A percentile compares a stretch with the other conserved stretches of the same genome.
Evolutionary conservation across 805 yeast genomes (phyloP).

Genomic region (Nematodospora valgi): DNA sequence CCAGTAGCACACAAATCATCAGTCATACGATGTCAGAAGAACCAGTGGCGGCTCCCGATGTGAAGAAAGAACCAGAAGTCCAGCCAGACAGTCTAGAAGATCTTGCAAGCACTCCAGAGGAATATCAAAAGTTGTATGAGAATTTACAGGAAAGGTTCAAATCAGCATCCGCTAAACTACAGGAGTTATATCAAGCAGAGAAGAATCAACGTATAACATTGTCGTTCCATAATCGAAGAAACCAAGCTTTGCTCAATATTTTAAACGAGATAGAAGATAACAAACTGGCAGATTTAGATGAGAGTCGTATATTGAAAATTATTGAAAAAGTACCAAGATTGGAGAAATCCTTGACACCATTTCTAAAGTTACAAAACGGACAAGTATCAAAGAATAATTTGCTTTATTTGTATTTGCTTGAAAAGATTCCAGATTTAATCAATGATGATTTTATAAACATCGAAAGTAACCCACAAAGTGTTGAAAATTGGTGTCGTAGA

Average conservation of each 20-base stretch:
- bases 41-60: neutral
- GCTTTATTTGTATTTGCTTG: conserved; percentile 29
- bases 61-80: neutral
- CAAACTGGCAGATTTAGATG: neutral
- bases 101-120: neutral
- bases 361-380: conserved; percentile 9
- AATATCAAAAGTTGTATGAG: conserved; percentile 19
- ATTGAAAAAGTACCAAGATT: conserved; percentile 21
- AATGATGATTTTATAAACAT: conserved; percentile 33
- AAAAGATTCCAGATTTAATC: conserved; percentile 33
- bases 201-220: conserved; percentile 32
- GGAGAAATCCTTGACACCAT: conserved; percentile 14
- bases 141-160: conserved; percentile 24
- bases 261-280: conserved; percentile 14
- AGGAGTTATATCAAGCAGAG: conserved; percentile 28
- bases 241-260: conserved; percentile 33
- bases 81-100: neutral
- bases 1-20: too few species aligned
- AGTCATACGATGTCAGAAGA: too few species aligned
- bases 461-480: conserved; percentile 39
- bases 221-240: conserved; percentile 31
- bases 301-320: neutral
- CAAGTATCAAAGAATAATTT: conserved; percentile 17
- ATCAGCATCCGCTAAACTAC: conserved; percentile 20
- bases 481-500: conserved; percentile 37